Base-by-base conservation (phyloP, 139 green algal species). In the Asterochloris sp. region DNA sequence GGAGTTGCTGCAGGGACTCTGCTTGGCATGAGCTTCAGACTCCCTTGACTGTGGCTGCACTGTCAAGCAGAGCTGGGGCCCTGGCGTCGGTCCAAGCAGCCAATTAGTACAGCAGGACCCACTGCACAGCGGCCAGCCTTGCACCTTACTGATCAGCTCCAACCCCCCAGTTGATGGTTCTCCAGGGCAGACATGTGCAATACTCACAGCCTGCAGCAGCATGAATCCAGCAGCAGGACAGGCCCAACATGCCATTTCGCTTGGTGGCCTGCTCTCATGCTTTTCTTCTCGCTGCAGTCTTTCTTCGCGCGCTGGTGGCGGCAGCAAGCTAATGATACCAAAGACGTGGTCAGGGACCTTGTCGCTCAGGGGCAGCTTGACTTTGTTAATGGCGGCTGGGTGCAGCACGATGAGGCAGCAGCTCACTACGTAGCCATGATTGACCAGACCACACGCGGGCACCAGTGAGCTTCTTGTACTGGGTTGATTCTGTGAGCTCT, bases 381-480 rank as follows among this genome's bases (percentile, higher is more conserved):
- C 23, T 98, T 98, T 87, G 88, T 96, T 13, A 96, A 96, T 69
- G 93, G 93, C 11, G 93, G 92, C 13, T 93, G 69, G 26, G 93
- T 98, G 69, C 92, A 98, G 88, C 91, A 98, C 87, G 95, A 98
- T 71, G 95, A 98, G 86, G 95, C 95, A n/a, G 78, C 89, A 6
- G 79, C 90, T 0, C 90, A 97, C 76, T 98, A 94, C 69, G 83
- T 91, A 14, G 90, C 83, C 60, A 97, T 98, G 94, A 89, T 98
- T 38, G 95, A 98, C 81, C 95, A 98, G 83, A 98, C 93, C 10
- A 86, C 83, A 8, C 62, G 78, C 15, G 83, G 83, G 11, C 81
- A 83, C 80, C 67, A 69, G 78, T 86, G 9, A 27, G 69, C n/a
- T 1, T 71, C 66, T 26, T 4, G 66, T 8, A 6, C 9, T 23